Conservation (phyloP, 768 basidiomycete genomes). For the Megacollybia marginata region DNA sequence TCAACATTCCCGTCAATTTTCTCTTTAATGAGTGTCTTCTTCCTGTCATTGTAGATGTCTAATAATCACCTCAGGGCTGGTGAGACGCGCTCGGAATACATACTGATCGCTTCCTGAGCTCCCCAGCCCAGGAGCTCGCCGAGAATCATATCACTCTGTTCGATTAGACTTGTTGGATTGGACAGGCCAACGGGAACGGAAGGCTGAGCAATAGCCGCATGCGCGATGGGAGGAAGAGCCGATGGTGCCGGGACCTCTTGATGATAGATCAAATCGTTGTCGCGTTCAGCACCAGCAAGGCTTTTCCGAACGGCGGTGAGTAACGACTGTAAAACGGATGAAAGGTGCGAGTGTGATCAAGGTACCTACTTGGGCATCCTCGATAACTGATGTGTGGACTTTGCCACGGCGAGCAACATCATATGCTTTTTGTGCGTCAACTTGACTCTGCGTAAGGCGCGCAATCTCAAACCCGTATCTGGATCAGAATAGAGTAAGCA, state of each 20-base stretch:
- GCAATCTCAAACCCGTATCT: constrained; percentile 89
- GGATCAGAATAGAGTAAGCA: constrained; percentile 3
- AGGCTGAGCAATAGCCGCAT: constrained; percentile 59
- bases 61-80: constrained; percentile 16
- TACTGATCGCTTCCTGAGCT: constrained; percentile 83
- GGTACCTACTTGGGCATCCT: constrained; percentile 67
- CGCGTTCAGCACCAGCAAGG: constrained; percentile 67
- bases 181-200: constrained; percentile 46
- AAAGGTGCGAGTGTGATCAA: not conserved
- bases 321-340: constrained; percentile 50
- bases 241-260: constrained; percentile 72
- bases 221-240: constrained; percentile 56
- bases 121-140: constrained; percentile 77
- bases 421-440: constrained; percentile 62
- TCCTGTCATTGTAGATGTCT: constrained; percentile 87
- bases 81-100: too few species aligned
- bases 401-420: constrained; percentile 58
- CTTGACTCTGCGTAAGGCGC: constrained; percentile 62
- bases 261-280: constrained; percentile 96
- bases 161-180: constrained; percentile 51
- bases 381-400: constrained; percentile 54
- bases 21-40: constrained; percentile 61
- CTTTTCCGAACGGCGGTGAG: constrained; percentile 62
- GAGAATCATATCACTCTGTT: constrained; percentile 56
- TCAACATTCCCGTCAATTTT: constrained; percentile 55